Conservation (phyloP, 352 stramenopile species). For the Sclerospora graminicola region DNA sequence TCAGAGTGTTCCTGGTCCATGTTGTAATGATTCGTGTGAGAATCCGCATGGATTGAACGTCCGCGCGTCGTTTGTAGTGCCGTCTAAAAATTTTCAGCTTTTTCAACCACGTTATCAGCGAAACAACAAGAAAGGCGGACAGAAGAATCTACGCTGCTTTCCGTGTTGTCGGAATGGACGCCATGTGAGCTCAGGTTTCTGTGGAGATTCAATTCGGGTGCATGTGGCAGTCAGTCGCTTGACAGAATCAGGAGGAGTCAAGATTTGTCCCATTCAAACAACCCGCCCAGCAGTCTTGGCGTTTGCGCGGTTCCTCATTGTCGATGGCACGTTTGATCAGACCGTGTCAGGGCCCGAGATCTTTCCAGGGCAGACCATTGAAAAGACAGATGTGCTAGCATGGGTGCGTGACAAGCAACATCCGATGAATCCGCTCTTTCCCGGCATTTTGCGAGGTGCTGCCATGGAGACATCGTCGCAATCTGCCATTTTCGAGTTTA, state of each 20-base stretch:
- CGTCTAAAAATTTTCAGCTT: constrained; percentile 67
- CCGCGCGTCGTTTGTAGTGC: constrained; percentile 66
- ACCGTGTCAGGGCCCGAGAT: constrained; percentile 60
- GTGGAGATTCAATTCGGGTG: constrained; percentile 75
- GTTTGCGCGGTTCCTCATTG: constrained; percentile 62
- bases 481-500: constrained; percentile 84
- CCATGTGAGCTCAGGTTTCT: constrained; percentile 81
- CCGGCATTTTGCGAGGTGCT: constrained; percentile 58
- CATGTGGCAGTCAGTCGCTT: constrained; percentile 68
- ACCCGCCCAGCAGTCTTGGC: constrained; percentile 49
- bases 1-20: constrained; percentile 62
- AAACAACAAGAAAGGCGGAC: constrained; percentile 86
- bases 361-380: constrained; percentile 67
- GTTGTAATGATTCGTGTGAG: constrained; percentile 76
- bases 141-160: constrained; percentile 86
- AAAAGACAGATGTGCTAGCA: constrained; percentile 46
- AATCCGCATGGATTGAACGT: constrained; percentile 76
- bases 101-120: constrained; percentile 78
- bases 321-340: constrained; percentile 61
- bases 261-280: constrained; percentile 72
- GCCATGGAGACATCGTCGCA: constrained; percentile 72
- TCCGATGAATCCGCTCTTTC: constrained; percentile 68
- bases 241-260: constrained; percentile 65
- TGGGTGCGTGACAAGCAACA: constrained; percentile 69
- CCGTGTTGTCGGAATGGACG: constrained; percentile 69